Percentiles rank a stretch among this genome's conserved stretches.
Evolutionary conservation across 345 rosid species (phyloP).

Genomic region (Arabidopsis thaliana): DNA sequence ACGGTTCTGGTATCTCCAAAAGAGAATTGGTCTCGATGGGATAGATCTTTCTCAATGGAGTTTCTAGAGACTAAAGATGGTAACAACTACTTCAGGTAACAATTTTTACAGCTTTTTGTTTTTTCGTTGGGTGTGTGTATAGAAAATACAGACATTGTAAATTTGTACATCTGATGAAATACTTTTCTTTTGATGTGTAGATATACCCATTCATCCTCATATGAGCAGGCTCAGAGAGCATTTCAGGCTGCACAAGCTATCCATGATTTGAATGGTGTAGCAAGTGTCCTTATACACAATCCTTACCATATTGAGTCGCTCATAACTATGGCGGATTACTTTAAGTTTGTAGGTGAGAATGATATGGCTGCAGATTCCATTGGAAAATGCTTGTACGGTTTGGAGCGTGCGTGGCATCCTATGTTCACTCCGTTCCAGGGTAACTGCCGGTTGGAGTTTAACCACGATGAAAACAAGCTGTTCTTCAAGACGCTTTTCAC

Average conservation of each 20-base stretch:
- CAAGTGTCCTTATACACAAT: constrained; percentile 63
- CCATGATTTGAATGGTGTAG: constrained; percentile 84
- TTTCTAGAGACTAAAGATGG: constrained; percentile 75
- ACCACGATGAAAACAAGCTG: constrained; percentile 81
- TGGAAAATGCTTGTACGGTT: constrained; percentile 77
- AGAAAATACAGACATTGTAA: not conserved
- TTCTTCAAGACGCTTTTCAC: constrained; percentile 72
- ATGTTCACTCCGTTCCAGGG: constrained; percentile 77
- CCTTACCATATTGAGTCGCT: constrained; percentile 95
- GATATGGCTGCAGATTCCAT: constrained; percentile 86
- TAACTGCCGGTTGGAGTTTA: constrained; percentile 71
- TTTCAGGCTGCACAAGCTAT: constrained; percentile 85
- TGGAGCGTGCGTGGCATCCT: constrained; percentile 93
- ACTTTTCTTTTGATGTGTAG: constrained; percentile 7
- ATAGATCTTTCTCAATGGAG: constrained; percentile 87
- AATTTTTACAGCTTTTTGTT: not conserved
- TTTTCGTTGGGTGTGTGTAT: not conserved
- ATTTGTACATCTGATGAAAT: constrained; percentile 15
- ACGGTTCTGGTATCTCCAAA: constrained; percentile 70
- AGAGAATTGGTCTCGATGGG: constrained; percentile 94
- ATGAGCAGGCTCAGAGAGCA: constrained; percentile 71
- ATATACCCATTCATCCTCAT: constrained; percentile 57
- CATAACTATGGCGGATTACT: constrained; percentile 88
- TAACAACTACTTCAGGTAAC: constrained; percentile 72
- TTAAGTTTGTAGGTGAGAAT: constrained; percentile 80